Percentiles rank a stretch among this genome's conserved stretches.
phyloP scores from a whole-genome alignment of 768 basidiomycete genomes.

The Leccinum disarticulatum region DNA sequence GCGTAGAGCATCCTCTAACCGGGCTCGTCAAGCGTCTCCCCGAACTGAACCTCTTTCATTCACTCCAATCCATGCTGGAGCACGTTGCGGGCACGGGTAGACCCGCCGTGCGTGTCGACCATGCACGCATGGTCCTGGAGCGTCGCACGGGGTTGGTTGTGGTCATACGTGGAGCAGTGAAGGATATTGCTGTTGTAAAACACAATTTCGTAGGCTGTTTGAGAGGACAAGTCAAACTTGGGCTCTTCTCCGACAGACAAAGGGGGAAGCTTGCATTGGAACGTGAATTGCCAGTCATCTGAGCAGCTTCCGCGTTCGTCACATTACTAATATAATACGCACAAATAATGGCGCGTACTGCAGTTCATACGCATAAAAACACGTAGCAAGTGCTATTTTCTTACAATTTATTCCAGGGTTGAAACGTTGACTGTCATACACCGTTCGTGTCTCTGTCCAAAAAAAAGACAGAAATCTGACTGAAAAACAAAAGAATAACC shows the following conservation, averaged over 20 bases:
- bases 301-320: too few relatives aligned
- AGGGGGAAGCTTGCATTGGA: constrained; percentile 49
- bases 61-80: constrained; percentile 72
- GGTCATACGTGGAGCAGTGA: constrained; percentile 67
- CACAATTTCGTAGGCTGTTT: constrained; percentile 65
- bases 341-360: too few relatives aligned
- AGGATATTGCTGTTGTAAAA: constrained; percentile 82
- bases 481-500: too few relatives aligned
- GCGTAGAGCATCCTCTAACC: constrained; percentile 59
- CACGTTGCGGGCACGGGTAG: constrained; percentile 64
- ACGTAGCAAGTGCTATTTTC: too few relatives aligned
- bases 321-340: too few relatives aligned
- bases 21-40: constrained; percentile 41
- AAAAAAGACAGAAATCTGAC: too few relatives aligned
- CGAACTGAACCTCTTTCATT: constrained; percentile 60
- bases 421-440: too few relatives aligned
- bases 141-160: constrained; percentile 52
- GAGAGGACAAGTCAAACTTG: not conserved
- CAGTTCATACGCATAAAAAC: too few relatives aligned
- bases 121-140: constrained; percentile 72
- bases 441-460: too few relatives aligned
- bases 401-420: too few relatives aligned
- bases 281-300: too few relatives aligned
- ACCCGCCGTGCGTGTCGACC: constrained; percentile 62
- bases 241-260: not conserved